Conservation (phyloP, 1,284 basidiomycete genomes). For the Testicularia cyperi region DNA sequence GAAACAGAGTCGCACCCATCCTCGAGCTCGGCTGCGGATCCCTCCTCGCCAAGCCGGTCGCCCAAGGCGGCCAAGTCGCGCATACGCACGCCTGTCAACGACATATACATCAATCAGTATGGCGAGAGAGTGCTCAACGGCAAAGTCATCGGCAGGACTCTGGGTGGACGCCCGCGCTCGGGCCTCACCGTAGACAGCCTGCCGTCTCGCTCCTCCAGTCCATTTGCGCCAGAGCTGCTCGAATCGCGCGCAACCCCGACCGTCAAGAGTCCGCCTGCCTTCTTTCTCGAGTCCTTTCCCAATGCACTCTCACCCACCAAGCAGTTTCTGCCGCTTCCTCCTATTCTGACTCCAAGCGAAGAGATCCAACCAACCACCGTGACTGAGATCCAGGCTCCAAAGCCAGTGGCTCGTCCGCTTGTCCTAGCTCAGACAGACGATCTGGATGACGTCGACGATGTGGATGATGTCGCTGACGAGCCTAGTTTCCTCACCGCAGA, state of each 20-base stretch:
- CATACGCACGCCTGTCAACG: slow-evolving; percentile 14
- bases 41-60: too few species aligned
- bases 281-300: slow-evolving; percentile 44
- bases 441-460: slow-evolving; percentile 4
- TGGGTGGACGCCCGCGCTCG: slow-evolving; percentile 26
- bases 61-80: slow-evolving; percentile 11
- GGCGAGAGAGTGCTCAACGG: slow-evolving; percentile 36
- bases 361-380: slow-evolving; percentile 7
- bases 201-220: too few species aligned
- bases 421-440: slow-evolving; percentile 9
- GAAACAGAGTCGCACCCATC: not conserved
- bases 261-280: slow-evolving; percentile 19
- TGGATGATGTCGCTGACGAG: slow-evolving; percentile 2
- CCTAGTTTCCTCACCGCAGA: slow-evolving; percentile 12
- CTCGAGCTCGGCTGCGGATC: slow-evolving; percentile 7
- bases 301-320: slow-evolving; percentile 1
- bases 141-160: slow-evolving; percentile 28
- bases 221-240: too few species aligned
- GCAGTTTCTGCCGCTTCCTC: not conserved
- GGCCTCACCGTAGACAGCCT: too few species aligned
- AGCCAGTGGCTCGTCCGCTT: slow-evolving; percentile 13
- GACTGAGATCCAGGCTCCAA: slow-evolving; percentile 8
- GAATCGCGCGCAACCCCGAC: not conserved
- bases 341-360: slow-evolving; percentile 1
- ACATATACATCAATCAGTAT: slow-evolving; percentile 42